Evolutionary conservation across 2,329 filamentous ascomycete genomes (phyloP), one percentile per base, ranked within the genome.

Genomic region (Chrysoporthe austroafricana): DNA sequence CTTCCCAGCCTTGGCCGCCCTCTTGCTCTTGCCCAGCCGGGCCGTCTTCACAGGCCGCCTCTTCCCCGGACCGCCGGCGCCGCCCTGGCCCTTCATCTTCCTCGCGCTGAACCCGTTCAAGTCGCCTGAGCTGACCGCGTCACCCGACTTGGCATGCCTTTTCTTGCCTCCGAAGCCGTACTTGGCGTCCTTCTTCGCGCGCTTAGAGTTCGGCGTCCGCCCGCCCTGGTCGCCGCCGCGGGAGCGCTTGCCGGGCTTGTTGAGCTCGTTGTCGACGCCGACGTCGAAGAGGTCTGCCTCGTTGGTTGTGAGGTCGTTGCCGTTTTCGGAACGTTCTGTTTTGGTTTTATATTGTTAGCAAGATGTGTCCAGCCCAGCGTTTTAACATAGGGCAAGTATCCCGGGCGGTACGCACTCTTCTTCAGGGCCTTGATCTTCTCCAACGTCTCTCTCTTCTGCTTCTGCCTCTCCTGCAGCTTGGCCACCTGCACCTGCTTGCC

Each of bases 141-240:
- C 94, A 73, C 93, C 93, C 70, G 94, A 97, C 88, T 99, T 99
- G 66, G 86, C 81, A 77, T 94, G 90, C 66, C 91, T 86, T 86
- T 99, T 99, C 88, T 97, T 97, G 74, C 96, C 96, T 69, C 96
- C 96, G 76, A 95, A 97, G 34, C 96, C 96, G 78, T 90, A 98
- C 83, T 97, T 97, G 72, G 92, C 87, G 77, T 99, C 90, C 84
- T 96, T 97, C 89, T 97, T 97, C 78, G 91, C 88, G 69, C 96
- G 90, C 84, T 98, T 98, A 71, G 78, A 74, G 76, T 90, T 91
- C 36, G 82, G 79, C 34, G 75, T 77, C 80, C 79, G 79, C 71
- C 78, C 78, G 67, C 74, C 75, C 39, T 63, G 62, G 26, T 69
- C 62, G 70, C 78, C 74, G 64, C 78, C 76, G 56, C 75, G 75